Base-by-base conservation (phyloP, 2,329 filamentous ascomycete species). In the Phialophora tarda region DNA sequence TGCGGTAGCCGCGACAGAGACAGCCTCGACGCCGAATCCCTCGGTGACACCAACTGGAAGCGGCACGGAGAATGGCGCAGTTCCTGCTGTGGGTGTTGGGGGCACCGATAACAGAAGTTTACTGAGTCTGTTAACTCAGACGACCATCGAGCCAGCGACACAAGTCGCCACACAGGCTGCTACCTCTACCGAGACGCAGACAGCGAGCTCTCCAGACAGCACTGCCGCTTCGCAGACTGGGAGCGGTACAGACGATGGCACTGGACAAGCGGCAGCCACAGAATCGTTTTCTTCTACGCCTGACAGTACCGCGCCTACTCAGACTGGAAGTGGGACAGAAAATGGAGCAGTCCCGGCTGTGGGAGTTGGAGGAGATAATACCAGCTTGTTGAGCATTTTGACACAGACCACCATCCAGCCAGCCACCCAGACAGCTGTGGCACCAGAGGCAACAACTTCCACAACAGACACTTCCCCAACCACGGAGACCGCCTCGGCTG, bases 31-130 rank as follows among this genome's bases (percentile, higher is more conserved):
- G 4, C 24, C 26, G 12, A 28, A 55, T 3, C 1, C 53, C 5
- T 51, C 48, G 12, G 48, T 17, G 21, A 51, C 48, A 3, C 62
- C 63, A 21, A 67, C 69, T 17, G 48, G 63, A 24, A 57, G 24
- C 30, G 70, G 70, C 32, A 70, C 58, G 17, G 65, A 72, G 47
- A 59, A 72, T 66, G 72, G 72, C n/a, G 56, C 62, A 32, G 70
- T 72, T 17, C 66, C 68, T 14, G 72, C 71, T 5, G 64, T 71
- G n/a, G 71, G 69, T 12, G 65, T 70, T 58, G 70, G 69, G 60
- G 62, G 60, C 2, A 51, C 48, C 24, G 66, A 57, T 8, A 69
- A 71, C 28, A 69, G 67, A 14, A 67, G 67, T 50, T 44, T 68
- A 48, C n/a, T 71, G 57, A 66, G 65, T 53, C 48, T 71, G 14